phyloP scores from a whole-genome alignment of 257 asterid genomes.

The Thymus quinquecostatus region DNA sequence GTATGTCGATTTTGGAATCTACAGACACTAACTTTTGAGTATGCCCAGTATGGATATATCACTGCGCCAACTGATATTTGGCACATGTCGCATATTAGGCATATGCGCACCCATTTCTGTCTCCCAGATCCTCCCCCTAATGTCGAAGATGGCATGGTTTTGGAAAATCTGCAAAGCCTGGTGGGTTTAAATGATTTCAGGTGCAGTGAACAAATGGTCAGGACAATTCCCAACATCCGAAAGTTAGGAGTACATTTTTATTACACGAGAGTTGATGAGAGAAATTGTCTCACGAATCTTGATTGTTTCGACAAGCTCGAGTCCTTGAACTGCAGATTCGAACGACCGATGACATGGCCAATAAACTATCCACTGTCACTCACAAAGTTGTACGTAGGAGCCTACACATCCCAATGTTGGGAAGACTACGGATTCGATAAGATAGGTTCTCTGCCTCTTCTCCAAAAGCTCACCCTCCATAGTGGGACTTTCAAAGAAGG shows the following conservation, averaged over 20 bases:
- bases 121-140: slow-evolving; percentile 12
- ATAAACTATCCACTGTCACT: neutral
- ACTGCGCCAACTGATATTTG: slow-evolving; percentile 3
- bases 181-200: neutral
- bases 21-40: neutral
- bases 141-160: neutral
- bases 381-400: neutral
- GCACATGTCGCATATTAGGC: slow-evolving; percentile 24
- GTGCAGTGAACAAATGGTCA: slow-evolving; percentile 26
- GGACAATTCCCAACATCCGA: slow-evolving; percentile 37
- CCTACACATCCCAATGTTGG: neutral
- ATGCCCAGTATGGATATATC: too few species aligned
- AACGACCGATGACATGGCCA: too few species aligned
- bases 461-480: neutral
- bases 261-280: neutral
- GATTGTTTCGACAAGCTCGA: neutral
- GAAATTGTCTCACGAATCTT: neutral
- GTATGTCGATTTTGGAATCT: slow-evolving; percentile 19
- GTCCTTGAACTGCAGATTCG: neutral
- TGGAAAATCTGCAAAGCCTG: slow-evolving; percentile 30
- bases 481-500: neutral
- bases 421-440: neutral
- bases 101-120: neutral
- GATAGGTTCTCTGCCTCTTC: neutral
- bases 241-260: neutral